Base-by-base conservation (phyloP, 2,329 filamentous ascomycete genomes). In the Ophidiomyces ophidiicola region DNA sequence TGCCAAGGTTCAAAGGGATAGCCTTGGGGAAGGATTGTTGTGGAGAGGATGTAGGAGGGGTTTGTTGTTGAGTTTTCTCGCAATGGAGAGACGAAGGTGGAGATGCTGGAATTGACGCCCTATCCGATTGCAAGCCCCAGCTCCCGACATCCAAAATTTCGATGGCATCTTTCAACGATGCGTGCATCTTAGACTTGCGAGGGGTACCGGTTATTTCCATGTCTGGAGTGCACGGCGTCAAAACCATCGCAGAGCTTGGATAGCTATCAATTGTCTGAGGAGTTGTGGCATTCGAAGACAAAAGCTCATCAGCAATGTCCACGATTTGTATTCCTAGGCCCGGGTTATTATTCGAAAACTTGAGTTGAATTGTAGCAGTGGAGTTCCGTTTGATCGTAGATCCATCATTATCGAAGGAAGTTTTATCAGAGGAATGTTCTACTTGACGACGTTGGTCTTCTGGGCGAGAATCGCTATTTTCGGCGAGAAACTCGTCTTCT, bases 401-500 rank as follows among this genome's bases (percentile, higher is more conserved):
- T 21, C 33, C 32, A 2, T 18, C 23, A 4, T 4, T 23, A 4
- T 38, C 19, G 6, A 11, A 10, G 5, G 23, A 12, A 24, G 15
- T 8, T 32, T 25, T 11, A 1, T 18, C 19, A 12, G 23, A 6
- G 14, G 7, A 14, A 3, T 8, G 29, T 8, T 14, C 6, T n/a
- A 11, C 19, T 14, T 2, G 11, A 25, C 12, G 26, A 36, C n/a
- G 14, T 10, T 32, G 24, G 23, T 24, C 34, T 20, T 23, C 15
- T 20, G 8, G 24, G 30, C 6, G n/a, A 18, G 30, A 21, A 12
- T 34, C 10, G 35, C 18, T 31, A 12, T 36, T 43, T 39, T 44
- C 55, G 17, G 63, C 63, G 17, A 67, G 46, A 42, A 67, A 67
- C 6, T 62, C 64, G 49, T 69, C 65, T 42, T 69, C 66, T 44